Conservation (phyloP, 371 early-diverging fungal genomes). For the Syncephalastrum monosporum region DNA sequence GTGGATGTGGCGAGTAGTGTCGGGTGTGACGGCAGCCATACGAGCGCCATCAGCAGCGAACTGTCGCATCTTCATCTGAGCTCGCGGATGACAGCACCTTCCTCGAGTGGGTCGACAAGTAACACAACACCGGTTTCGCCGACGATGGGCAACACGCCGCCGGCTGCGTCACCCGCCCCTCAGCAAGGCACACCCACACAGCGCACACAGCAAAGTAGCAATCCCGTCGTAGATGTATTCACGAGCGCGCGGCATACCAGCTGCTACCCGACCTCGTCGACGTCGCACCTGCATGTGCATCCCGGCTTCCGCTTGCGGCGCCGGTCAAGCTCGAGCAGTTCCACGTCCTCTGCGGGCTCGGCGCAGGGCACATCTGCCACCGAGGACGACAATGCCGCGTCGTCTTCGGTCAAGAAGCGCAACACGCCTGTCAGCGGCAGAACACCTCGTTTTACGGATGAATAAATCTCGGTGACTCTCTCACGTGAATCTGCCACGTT, state of each 20-base stretch:
- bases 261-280: constrained; percentile 13
- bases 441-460: constrained; percentile 7
- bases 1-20: background rate
- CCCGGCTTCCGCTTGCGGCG: constrained; percentile 23
- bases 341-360: constrained; percentile 24
- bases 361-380: constrained; percentile 4
- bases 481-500: background rate
- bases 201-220: background rate
- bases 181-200: constrained; percentile 6
- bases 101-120: no score
- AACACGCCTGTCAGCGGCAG: constrained; percentile 10
- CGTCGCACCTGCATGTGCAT: constrained; percentile 26
- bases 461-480: background rate
- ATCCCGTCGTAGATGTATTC: constrained; percentile 10
- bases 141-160: constrained; percentile 2
- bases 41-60: constrained; percentile 14
- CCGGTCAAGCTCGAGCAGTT: constrained; percentile 40
- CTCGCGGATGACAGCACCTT: background rate
- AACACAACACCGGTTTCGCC: constrained; percentile 1
- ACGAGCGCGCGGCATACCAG: constrained; percentile 5
- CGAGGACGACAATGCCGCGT: constrained; percentile 12
- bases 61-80: constrained; percentile 18
- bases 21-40: constrained; percentile 4
- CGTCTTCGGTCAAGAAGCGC: constrained; percentile 17
- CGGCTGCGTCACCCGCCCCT: constrained; percentile 1